Evolutionary conservation across 768 basidiomycete species (phyloP), one percentile per base, ranked within the genome.

Genomic region (Amanita polypyramis): DNA sequence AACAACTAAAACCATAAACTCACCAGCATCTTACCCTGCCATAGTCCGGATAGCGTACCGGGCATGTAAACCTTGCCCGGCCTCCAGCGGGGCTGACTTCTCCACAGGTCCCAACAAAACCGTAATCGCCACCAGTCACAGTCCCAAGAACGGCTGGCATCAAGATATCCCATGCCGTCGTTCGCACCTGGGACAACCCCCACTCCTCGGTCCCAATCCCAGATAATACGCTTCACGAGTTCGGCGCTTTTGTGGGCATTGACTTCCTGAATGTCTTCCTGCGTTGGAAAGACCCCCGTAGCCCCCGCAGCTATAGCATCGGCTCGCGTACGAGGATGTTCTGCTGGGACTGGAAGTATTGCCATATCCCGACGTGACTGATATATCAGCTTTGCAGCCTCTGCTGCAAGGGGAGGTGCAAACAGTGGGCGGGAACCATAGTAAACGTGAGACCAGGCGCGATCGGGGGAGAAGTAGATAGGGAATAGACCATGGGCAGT

Each of bases 1-100:
- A 23, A 47, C 2, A 5, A 17, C 6, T 11, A 30, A 5, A 29
- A n/a, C 8, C 9, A 41, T 33, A 15, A 6, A 48, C 79, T 50
- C 45, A 84, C 82, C 47, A 79, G 62, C 60, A 82, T 70, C 15
- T 76, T 67, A 3, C 85, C 84, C 50, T 79, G 72, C 79, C 77
- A 85, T 4, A 74, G 63, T 2, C 82, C 82, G 17, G 59, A 61
- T 54, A 83, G 63, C 2, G 66, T 56, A 5, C 82, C 83, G 0
- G 69, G 70, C 2, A 67, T 67, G 58, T 77, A 80, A 17, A 65
- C 60, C 25, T 56, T 53, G 2, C 65, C 66, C 7, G 63, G 63
- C 27, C 54, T 45, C 43, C 61, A 62, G 10, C 51, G 57, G 10
- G 64, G 62, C 32, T 58, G 52, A 19, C 43, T 51, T 20, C 15